Conservation (phyloP, 1,284 basidiomycete genomes). For the Paramarasmius palmivorus region DNA sequence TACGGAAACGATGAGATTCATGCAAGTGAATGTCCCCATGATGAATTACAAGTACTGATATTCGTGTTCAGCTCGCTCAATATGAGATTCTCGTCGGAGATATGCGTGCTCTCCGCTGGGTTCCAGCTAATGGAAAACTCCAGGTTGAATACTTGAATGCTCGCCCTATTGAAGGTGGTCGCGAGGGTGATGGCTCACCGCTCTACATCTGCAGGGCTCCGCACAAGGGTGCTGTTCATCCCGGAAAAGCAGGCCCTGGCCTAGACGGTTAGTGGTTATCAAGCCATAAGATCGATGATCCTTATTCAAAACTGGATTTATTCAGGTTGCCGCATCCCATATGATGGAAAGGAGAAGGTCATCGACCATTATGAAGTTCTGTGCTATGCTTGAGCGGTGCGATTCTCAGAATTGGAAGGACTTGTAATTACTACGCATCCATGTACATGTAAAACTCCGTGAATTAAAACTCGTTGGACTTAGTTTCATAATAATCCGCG, state of each 20-base stretch:
- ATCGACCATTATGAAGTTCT: slow-evolving; percentile 28
- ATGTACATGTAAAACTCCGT: too few relatives aligned
- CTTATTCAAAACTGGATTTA: slow-evolving; percentile 2
- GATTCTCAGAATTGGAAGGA: neutral
- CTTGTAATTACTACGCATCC: too few relatives aligned
- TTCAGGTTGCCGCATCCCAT: slow-evolving; percentile 52
- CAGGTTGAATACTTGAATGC: slow-evolving; percentile 42
- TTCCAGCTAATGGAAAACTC: slow-evolving; percentile 45
- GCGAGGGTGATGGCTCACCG: slow-evolving; percentile 58
- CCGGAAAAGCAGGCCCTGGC: slow-evolving; percentile 62
- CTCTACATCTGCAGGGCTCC: slow-evolving; percentile 63
- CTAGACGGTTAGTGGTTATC: slow-evolving; percentile 45
- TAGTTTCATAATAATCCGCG: too few relatives aligned
- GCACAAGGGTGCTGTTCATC: slow-evolving; percentile 51
- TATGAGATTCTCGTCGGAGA: slow-evolving; percentile 74
- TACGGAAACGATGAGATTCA: slow-evolving; percentile 58
- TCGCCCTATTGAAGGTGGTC: slow-evolving; percentile 66
- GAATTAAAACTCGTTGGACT: too few relatives aligned
- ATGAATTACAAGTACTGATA: neutral
- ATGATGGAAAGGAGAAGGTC: slow-evolving; percentile 47
- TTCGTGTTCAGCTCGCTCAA: slow-evolving; percentile 44
- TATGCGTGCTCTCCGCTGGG: slow-evolving; percentile 58
- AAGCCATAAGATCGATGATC: neutral
- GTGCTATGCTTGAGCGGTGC: slow-evolving; percentile 28
- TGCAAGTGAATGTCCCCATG: slow-evolving; percentile 34